Evolutionary conservation across 805 yeast genomes (phyloP).

Genomic region (Saccharomycopsis fodiens): DNA sequence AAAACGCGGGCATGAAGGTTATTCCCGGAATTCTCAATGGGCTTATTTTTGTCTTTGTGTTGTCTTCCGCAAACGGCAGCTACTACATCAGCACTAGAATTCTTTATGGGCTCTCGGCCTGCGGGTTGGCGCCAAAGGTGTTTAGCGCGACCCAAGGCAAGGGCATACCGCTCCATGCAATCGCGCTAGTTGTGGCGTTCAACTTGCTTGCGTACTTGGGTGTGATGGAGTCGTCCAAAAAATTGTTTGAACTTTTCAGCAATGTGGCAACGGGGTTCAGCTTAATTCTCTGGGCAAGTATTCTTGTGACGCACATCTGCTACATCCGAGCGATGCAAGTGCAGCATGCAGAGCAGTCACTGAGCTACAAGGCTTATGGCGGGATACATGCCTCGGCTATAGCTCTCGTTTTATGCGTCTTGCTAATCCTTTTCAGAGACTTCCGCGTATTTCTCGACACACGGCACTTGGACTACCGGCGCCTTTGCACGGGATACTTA

Average conservation of each 20-base stretch:
- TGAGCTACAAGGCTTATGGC: constrained; percentile 35
- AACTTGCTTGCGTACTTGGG: constrained; percentile 39
- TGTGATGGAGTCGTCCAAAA: constrained; percentile 30
- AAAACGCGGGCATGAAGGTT: constrained; percentile 40
- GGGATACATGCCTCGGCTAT: constrained; percentile 37
- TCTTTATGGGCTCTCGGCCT: constrained; percentile 36
- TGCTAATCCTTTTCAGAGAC: constrained; percentile 35
- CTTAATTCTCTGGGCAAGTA: constrained; percentile 39
- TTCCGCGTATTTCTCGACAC: constrained; percentile 38
- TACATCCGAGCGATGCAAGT: constrained; percentile 38
- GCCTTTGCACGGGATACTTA: constrained; percentile 32
- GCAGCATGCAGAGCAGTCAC: constrained; percentile 34
- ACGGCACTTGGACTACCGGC: constrained; percentile 30
- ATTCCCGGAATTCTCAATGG: constrained; percentile 43
- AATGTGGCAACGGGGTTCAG: constrained; percentile 40
- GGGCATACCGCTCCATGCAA: constrained; percentile 40
- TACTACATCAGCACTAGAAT: constrained; percentile 38
- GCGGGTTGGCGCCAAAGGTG: constrained; percentile 38
- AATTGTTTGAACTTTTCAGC: constrained; percentile 35
- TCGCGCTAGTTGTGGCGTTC: constrained; percentile 32
- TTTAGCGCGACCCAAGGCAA: constrained; percentile 33
- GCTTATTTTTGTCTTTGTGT: constrained; percentile 39
- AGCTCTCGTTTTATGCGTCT: constrained; percentile 30
- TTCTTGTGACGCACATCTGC: constrained; percentile 35
- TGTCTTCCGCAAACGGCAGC: constrained; percentile 35